Evolutionary conservation across 164 flowering plant species (phyloP).

Genomic region (Platanus orientalis): DNA sequence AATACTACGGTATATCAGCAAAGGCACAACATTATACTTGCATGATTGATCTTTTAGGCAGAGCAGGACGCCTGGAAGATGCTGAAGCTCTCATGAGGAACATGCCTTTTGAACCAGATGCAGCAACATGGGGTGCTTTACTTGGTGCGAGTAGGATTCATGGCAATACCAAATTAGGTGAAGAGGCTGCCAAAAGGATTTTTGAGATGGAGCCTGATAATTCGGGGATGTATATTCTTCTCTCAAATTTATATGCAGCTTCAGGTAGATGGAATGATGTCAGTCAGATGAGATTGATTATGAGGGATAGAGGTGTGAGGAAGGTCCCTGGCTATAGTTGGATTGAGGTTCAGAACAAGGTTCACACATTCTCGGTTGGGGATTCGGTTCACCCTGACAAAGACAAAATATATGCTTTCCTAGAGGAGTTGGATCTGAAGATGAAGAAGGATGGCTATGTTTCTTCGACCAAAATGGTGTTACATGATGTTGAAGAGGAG

Average conservation of each 20-base stretch:
- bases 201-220: slow-evolving; percentile 87
- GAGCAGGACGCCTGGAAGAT: slow-evolving; percentile 82
- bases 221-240: slow-evolving; percentile 89
- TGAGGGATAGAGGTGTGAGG: slow-evolving; percentile 74
- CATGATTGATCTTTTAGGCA: slow-evolving; percentile 92
- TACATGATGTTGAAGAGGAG: slow-evolving; percentile 94
- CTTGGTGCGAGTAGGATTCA: slow-evolving; percentile 90
- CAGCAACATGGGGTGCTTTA: slow-evolving; percentile 92
- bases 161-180: slow-evolving; percentile 74
- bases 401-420: slow-evolving; percentile 57
- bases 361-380: slow-evolving; percentile 73
- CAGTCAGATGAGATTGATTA: slow-evolving; percentile 54
- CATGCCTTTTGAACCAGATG: slow-evolving; percentile 85
- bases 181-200: slow-evolving; percentile 73
- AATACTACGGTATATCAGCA: slow-evolving; percentile 55
- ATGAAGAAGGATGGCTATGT: slow-evolving; percentile 70
- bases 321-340: slow-evolving; percentile 85
- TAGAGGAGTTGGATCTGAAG: slow-evolving; percentile 60
- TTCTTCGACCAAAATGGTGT: slow-evolving; percentile 58
- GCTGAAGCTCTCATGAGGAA: slow-evolving; percentile 62
- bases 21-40: slow-evolving; percentile 78
- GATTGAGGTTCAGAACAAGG: slow-evolving; percentile 74
- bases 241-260: slow-evolving; percentile 85
- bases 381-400: slow-evolving; percentile 67
- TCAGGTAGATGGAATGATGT: slow-evolving; percentile 86